Evolutionary conservation across 352 stramenopile genomes (phyloP), one percentile per base, ranked within the genome.

Genomic region (Pythium rhizo-oryzae): DNA sequence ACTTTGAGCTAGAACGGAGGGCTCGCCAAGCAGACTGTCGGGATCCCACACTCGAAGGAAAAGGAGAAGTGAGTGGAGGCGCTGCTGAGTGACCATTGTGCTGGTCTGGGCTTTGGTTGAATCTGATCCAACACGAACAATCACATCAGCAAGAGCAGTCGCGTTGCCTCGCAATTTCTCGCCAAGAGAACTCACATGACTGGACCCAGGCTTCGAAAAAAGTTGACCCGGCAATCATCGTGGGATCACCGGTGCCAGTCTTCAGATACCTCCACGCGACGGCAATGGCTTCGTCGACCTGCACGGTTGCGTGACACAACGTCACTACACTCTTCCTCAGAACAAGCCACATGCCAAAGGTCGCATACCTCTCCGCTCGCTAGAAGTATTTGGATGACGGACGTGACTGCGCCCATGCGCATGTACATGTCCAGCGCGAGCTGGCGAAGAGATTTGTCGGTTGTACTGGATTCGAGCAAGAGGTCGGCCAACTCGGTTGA

Each of bases 381-480:
- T 56, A 93, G 72, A 53, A 91, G 69, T 4, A 78, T 79, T 39
- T 71, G 67, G 33, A 93, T 66, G 39, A 92, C 70, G 21, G 77
- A 49, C 25, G 62, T 67, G 53, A 82, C 79, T 4, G 78, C 77
- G 8, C 79, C 76, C 5, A 92, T 59, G 0, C 82, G 81, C 44
- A 77, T 87, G 55, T 89, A 85, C 84, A 92, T 92, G 39, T 91
- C 81, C 60, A 91, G 37, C 0, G 79, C 82, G 13, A 88, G 61
- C 74, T 92, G 84, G 55, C 85, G 73, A 21, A 92, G 55, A 0
- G 62, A 72, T 49, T 59, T 58, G 33, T 78, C 65, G 1, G 39
- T 61, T 24, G 66, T 47, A 0, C 73, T 67, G 39, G 75, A 62
- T 15, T 69, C 59, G 18, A 90, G 56, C 43, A 94, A 73, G 12